Base-by-base conservation (phyloP, 2,329 filamentous ascomycete species). In the Exophiala alcalophila region DNA sequence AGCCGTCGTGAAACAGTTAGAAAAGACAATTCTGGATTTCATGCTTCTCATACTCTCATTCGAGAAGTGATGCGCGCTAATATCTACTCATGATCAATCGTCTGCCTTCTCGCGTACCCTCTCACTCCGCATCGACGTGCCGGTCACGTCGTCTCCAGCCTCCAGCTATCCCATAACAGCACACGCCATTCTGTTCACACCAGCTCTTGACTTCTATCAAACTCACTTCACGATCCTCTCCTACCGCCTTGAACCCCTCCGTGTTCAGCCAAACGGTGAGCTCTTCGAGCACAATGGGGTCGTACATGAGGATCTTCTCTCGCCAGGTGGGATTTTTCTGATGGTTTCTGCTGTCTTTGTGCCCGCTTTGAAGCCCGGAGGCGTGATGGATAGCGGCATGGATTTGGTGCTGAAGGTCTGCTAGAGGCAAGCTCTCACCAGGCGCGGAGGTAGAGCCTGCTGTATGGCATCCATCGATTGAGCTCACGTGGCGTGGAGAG, bases 251-350 rank as follows among this genome's bases (percentile, higher is more conserved):
- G 30, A 90, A 65, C 16, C 80, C 78, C 9, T 83, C 83, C 3
- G 74, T 74, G 55, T 95, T 96, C 11, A 97, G 66, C 85, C 89
- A 97, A 0, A 70, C 66, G 0, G 90, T 77, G 10, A 98, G 69
- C 53, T 96, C 89, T 64, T 97, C 91, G 0, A 96, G 65, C 1
- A 92, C 74, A 29, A 98, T 84, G 0, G 91, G 88, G 57, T 97
- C 90, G 61, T 94, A 97, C 61, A 97, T 78, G 4, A 97, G 71
- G 32, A 98, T 96, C 66, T 89, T 94, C 65, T 97, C 88, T 56
- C 94, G 75, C 86, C 90, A 97, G 2, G 79, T 88, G 2, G 72
- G 73, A 2, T 61, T 58, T 4, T 57, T 61, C 5, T 62, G 59
- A 43, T 73, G 60, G 6, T 61, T 64, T 63, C 2, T 70, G 67